Base-by-base conservation (phyloP, 2,329 filamentous ascomycete genomes). In the Aspergillus hiratsukae region DNA sequence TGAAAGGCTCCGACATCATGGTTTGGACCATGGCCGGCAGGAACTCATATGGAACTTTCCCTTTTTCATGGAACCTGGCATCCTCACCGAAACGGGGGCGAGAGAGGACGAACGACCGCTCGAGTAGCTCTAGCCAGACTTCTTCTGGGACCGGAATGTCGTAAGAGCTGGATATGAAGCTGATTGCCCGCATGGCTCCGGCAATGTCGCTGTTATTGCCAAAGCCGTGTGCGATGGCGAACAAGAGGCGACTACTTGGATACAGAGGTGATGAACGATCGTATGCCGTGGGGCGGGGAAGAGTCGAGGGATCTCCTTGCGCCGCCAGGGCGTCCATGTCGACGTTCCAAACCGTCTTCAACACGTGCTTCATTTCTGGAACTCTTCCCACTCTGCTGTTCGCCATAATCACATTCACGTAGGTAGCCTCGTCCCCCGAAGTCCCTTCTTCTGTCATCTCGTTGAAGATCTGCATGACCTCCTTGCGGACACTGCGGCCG, bases 201-300 rank as follows among this genome's bases (percentile, higher is more conserved):
- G 78, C 68, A 3, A 91, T 77, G 54, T 87, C 79, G 49, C 82
- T 85, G 70, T 87, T 89, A 58, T 79, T 80, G n/a, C 87, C 83
- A 60, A 87, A 89, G 1, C 80, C 77, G 66, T 90, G 85, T 5
- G 87, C 86, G n/a, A 92, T 74, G 8, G 86, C 81, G 54, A 83
- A 77, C 23, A 93, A 77, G 0, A 92, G 76, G 2, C 76, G 75
- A 7, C 69, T 60, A 0, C 82, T 84, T 2, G 90, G 89, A 51
- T 78, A 75, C 31, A 87, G 70, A 7, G 83, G 80, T 1, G 83
- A 86, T 28, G 78, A 75, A 0, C 62, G 64, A 1, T 75, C 67
- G 46, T 83, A 79, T 1, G 66, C 64, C 29, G 67, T 75, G n/a
- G 76, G 69, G 1, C 68, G 66, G 11, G 70, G 65, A 19, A 73